Base-by-base conservation (phyloP, 176 grass and related monocot genomes). In the Musa itinerans region DNA sequence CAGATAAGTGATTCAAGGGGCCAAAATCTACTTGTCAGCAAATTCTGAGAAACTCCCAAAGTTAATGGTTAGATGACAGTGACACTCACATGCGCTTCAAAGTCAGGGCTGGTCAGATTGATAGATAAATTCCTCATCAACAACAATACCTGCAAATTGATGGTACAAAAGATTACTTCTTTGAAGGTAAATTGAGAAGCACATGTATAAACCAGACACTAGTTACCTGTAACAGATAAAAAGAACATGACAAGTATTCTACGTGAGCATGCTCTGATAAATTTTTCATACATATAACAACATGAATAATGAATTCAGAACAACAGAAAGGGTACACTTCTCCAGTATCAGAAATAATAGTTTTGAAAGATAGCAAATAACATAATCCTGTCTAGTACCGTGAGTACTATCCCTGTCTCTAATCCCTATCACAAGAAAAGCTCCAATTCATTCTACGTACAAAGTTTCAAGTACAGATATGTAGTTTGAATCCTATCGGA, bases 71-170 rank as follows among this genome's bases (percentile, higher is more conserved):
- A 4, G 2, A 17, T 17, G 34, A 17, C 6, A 53, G 9, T 16
- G 65, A 19, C 78, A 75, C 86, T 80, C 85, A 96, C 92, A 78
- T 96, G 89, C 54, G 81, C 72, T 72, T 96, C 92, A 61, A 89
- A 92, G 73, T 96, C 67, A 74, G 92, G 89, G 75, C 78, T 86
- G 20, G 82, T 89, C 79, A 96, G 76, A 74, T 96, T 96, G n/a
- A 82, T 34, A 1, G 89, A 87, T 50, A 96, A 52, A 68, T 96
- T 96, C 73, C 74, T 82, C 92, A 96, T 92, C 76, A 96, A 82
- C 58, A 89, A 61, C 53, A 92, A 21, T 63, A 85, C 92, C 89
- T 96, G 92, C 20, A n/a, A 1, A 43, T 43, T 6, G 34, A 43
- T 6, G 34, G 34, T 43, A 6, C 34, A 43, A 43, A 43, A 43